Base-by-base conservation (phyloP, 2,329 filamentous ascomycete genomes). In the Salinomyces thailandicus region DNA sequence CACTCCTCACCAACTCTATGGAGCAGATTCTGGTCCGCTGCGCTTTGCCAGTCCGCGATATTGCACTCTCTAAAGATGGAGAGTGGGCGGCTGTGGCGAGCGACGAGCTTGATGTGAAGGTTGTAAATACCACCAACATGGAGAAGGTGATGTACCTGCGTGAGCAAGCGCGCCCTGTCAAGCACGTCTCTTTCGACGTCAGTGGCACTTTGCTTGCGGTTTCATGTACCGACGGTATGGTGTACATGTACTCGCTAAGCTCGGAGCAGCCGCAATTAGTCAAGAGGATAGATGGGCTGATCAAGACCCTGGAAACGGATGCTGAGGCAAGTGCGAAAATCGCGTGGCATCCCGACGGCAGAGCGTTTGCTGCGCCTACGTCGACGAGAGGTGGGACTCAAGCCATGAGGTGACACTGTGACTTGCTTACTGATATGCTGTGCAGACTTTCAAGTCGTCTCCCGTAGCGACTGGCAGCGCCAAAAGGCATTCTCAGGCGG, bases 81-180 rank as follows among this genome's bases (percentile, higher is more conserved):
- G 74, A 83, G 51, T 96, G 86, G 87, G 84, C 81, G 46, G 91
- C 91, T 18, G 85, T 96, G 17, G 86, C 87, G n/a, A 95, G 87
- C 68, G 93, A 96, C 59, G 91, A 98, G 60, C 68, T 94, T 40
- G 82, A 80, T 1, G 85, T 96, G 48, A 94, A 93, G 59, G 66
- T 98, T 15, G 85, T 98, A 44, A 82, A 81, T 51, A 81, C 81
- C 19, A 69, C 78, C 31, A 84, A 96, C 55, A 87, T 81, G 59
- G 78, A 71, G 15, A 72, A 77, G 46, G 73, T 93, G 33, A 77
- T 81, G 50, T 80, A 81, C 46, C 71, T 98, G 6, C 77, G 83
- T 45, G 85, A 94, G 35, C 89, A 95, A 57, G 71, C 73, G 29
- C 84, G 83, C 51, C 78, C 85, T n/a, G 78, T 82, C n/a, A 93